Conservation (phyloP, 2,329 filamentous ascomycete species). For the Lasiodiplodia hormozganensis region DNA sequence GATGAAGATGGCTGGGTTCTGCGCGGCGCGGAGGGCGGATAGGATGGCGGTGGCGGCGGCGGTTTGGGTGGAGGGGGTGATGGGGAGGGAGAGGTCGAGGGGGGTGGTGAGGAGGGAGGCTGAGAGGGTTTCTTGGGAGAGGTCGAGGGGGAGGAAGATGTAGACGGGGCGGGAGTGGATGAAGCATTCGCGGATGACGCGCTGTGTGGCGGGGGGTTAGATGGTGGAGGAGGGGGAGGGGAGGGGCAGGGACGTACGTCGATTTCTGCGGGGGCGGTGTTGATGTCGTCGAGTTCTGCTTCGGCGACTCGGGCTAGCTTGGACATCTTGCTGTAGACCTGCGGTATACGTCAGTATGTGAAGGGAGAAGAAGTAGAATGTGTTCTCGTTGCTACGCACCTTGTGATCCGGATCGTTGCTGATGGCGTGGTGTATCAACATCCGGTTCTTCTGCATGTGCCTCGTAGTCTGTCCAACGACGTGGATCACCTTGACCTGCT, state of each 20-base stretch:
- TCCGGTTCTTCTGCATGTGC: conserved; percentile 49
- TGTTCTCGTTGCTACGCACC: conserved; percentile 1
- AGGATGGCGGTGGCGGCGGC: conserved; percentile 45
- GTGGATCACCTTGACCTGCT: conserved; percentile 54
- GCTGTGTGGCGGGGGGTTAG: conserved; percentile 30
- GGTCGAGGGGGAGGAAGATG: conserved; percentile 53
- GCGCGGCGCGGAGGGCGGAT: conserved; percentile 41
- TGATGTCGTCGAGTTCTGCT: conserved; percentile 49
- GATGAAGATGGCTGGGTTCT: conserved; percentile 48
- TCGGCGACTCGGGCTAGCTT: conserved; percentile 46
- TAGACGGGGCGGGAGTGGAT: conserved; percentile 52
- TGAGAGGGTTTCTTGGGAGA: conserved; percentile 47
- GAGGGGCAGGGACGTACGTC: conserved; percentile 34
- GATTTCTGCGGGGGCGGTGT: conserved; percentile 51
- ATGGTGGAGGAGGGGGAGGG: not conserved
- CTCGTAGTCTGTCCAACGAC: conserved; percentile 54
- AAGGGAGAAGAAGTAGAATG: too few species aligned
- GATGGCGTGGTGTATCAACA: conserved; percentile 57
- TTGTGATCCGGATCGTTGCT: conserved; percentile 49
- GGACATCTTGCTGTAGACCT: conserved; percentile 51
- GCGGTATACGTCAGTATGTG: conserved; percentile 6
- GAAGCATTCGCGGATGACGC: conserved; percentile 52
- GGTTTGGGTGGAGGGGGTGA: conserved; percentile 38
- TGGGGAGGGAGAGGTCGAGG: conserved; percentile 42
- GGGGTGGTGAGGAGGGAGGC: conserved; percentile 44